phyloP scores from a whole-genome alignment of 352 stramenopile genomes.

The Phytophthora foliorum region DNA sequence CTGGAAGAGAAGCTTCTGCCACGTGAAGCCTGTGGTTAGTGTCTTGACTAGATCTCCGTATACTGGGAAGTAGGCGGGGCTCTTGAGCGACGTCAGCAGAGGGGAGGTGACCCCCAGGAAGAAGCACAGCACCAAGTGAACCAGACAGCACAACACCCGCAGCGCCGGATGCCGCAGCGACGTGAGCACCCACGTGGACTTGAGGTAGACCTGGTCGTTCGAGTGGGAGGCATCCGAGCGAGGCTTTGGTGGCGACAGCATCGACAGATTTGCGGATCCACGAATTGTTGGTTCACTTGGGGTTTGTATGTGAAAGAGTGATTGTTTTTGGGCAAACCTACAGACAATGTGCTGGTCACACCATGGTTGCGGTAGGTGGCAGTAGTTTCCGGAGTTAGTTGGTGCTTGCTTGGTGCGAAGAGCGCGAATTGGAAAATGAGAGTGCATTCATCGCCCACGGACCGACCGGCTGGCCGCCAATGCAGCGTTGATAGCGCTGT shows the following conservation, averaged over 20 bases:
- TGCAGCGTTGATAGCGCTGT: background rate
- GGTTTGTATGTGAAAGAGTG: too few species aligned
- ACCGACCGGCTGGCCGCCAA: background rate
- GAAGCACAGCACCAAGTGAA: constrained; percentile 50
- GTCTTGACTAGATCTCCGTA: constrained; percentile 42
- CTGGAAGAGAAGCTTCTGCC: constrained; percentile 52
- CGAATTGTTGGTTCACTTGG: too few species aligned
- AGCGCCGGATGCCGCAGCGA: constrained; percentile 53
- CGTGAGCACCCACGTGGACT: constrained; percentile 48
- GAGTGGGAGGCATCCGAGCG: constrained; percentile 11
- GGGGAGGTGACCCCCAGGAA: constrained; percentile 52
- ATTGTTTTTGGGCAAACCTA: too few species aligned
- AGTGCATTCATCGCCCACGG: background rate
- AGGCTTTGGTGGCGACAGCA: constrained; percentile 13
- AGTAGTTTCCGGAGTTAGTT: constrained; percentile 1
- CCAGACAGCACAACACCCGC: constrained; percentile 44
- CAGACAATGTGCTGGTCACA: background rate
- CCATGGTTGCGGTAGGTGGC: background rate
- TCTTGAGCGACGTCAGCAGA: constrained; percentile 42
- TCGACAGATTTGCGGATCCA: background rate
- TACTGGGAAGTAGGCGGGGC: constrained; percentile 50
- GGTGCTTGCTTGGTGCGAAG: constrained; percentile 2
- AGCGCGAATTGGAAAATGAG: constrained; percentile 4
- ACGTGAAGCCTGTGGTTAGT: constrained; percentile 26
- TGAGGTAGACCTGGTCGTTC: constrained; percentile 37